These are phyloP conservation scores for Hymenoscyphus fructigenus DNA, from an alignment of 2,329 filamentous ascomycete genomes.

Conservation along the genomic window DNA sequence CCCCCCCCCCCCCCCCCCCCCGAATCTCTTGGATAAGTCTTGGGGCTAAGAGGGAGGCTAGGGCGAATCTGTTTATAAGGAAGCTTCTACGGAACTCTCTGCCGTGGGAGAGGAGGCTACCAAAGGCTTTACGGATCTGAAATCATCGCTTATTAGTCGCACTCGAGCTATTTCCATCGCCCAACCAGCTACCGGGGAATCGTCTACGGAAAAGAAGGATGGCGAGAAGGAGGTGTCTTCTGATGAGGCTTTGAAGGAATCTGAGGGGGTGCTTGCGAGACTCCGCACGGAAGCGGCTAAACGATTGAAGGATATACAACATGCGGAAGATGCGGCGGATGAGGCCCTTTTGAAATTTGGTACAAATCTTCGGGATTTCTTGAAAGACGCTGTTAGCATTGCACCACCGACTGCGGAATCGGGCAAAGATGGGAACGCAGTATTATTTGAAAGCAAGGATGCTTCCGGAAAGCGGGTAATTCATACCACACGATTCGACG, in stretches of 20 bases:
- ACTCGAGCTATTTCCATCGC: slow-evolving; percentile 69
- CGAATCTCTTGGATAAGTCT: neutral
- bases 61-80: slow-evolving; percentile 80
- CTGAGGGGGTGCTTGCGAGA: slow-evolving; percentile 69
- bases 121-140: slow-evolving; percentile 73
- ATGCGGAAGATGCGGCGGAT: slow-evolving; percentile 92
- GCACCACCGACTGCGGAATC: slow-evolving; percentile 64
- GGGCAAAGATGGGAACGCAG: slow-evolving; percentile 51
- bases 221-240: slow-evolving; percentile 44
- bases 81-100: slow-evolving; percentile 81
- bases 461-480: slow-evolving; percentile 87
- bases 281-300: slow-evolving; percentile 77
- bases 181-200: slow-evolving; percentile 28
- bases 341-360: slow-evolving; percentile 93
- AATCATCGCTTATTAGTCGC: slow-evolving; percentile 65
- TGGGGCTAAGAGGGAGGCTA: slow-evolving; percentile 37
- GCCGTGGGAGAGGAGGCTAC: slow-evolving; percentile 78
- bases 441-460: slow-evolving; percentile 94
- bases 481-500: slow-evolving; percentile 90
- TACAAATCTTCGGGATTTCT: slow-evolving; percentile 82
- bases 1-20: neutral
- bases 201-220: slow-evolving; percentile 27
- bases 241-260: slow-evolving; percentile 48
- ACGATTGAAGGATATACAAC: slow-evolving; percentile 83
- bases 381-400: slow-evolving; percentile 87